Evolutionary conservation across 805 yeast species (phyloP), one percentile per base, ranked within the genome.

Genomic region (Candida ortonii): DNA sequence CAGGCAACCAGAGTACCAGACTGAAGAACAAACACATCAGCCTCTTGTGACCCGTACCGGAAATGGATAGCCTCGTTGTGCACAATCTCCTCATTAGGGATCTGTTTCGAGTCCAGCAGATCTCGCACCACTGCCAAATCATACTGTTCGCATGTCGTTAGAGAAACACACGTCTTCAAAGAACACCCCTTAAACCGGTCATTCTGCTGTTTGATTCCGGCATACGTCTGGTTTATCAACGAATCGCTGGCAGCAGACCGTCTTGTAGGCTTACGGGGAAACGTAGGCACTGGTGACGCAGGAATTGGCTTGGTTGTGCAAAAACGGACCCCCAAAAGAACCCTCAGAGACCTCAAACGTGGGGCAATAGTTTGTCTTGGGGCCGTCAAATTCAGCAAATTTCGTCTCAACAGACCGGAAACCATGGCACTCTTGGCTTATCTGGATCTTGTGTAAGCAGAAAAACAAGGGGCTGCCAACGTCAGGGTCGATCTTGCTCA

Each of bases 1-100:
- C 96, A 88, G 0, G 86, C 84, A 10, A 85, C 86, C 9, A 88
- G 62, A 0, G 95, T 76, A 3, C 96, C 97, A 46, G 81, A 80
- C 4, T 78, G 71, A 26, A 89, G 62, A 1, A 88, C 65, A 62
- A 88, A 70, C 3, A 87, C 65, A 46, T 85, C 89, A 8, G 39
- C 59, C 18, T 50, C 28, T 21, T 44, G 43, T n/a, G 62, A 62
- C 5, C 63, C 59, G 33, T 57, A 66, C 19, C 63, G 64, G 34
- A 78, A 71, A 38, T 75, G 73, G 0, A 84, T 66, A 10, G 84
- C 85, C 52, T 84, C 93, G 23, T 77, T 78, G 11, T 46, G 47
- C 13, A 57, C 61, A 9, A 57, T 52, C 29, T 55, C 58, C 18
- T 44, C 50, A 12, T 65, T 60, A 19, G 57, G 41, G 20, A 62